These are phyloP conservation scores for Claviceps capensis DNA, from an alignment of 2,329 filamentous ascomycete genomes.

Conservation along the genomic window DNA sequence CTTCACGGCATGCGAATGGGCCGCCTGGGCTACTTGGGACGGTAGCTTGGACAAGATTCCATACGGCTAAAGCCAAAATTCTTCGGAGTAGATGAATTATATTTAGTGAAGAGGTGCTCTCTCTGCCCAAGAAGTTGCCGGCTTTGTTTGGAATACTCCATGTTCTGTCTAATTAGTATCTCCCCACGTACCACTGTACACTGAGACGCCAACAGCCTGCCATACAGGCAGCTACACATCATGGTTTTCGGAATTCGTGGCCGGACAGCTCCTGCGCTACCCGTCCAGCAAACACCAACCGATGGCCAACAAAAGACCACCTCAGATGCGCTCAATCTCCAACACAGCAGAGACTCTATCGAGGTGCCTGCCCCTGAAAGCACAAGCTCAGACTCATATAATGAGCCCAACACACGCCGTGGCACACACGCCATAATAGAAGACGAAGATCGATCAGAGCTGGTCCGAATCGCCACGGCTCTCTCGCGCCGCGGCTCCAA, in stretches of 20 bases:
- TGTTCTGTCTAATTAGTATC: background rate
- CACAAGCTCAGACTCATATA: background rate
- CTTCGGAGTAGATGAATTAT: background rate
- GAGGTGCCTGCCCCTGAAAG: background rate
- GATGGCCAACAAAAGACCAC: background rate
- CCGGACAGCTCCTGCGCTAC: background rate
- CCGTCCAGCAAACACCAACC: background rate
- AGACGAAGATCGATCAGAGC: slow-evolving; percentile 20
- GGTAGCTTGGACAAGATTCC: background rate
- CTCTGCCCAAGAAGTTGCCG: background rate
- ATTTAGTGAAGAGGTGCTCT: background rate
- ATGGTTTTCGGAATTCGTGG: background rate
- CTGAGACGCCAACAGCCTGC: background rate
- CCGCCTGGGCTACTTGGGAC: background rate
- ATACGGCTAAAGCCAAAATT: background rate
- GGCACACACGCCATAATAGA: slow-evolving; percentile 14
- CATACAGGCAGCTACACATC: background rate
- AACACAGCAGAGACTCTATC: background rate
- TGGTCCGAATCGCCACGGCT: slow-evolving; percentile 25
- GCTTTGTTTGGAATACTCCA: background rate
- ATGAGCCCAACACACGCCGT: slow-evolving; percentile 5
- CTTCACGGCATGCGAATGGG: background rate
- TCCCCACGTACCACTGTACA: background rate
- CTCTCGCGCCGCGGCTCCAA: slow-evolving; percentile 22
- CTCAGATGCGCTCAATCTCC: background rate